Evolutionary conservation across 164 flowering plant genomes (phyloP).

Genomic region (Macadamia tetraphylla): DNA sequence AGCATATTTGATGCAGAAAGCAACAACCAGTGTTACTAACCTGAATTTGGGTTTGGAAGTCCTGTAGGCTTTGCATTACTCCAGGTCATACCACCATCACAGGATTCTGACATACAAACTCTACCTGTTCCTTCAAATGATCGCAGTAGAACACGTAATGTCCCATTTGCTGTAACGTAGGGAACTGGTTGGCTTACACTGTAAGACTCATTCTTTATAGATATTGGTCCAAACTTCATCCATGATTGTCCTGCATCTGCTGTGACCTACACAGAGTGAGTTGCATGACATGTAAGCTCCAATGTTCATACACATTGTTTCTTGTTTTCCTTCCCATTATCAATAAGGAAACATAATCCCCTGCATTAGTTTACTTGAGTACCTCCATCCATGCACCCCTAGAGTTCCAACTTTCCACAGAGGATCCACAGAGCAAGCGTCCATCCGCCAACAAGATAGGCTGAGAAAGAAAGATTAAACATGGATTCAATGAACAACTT

Average conservation of each 20-base stretch:
- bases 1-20: neutral
- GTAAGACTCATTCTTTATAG: slow-evolving; percentile 38
- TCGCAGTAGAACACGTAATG: slow-evolving; percentile 61
- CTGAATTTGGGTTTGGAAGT: slow-evolving; percentile 94
- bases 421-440: slow-evolving; percentile 77
- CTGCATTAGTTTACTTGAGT: neutral
- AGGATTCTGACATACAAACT: slow-evolving; percentile 89
- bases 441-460: slow-evolving; percentile 82
- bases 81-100: slow-evolving; percentile 79
- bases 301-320: neutral
- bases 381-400: slow-evolving; percentile 99
- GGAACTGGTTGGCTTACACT: slow-evolving; percentile 96
- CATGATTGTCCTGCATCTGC: slow-evolving; percentile 66
- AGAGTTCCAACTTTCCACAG: slow-evolving; percentile 97
- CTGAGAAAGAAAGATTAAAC: slow-evolving; percentile 29
- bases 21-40: slow-evolving; percentile 21
- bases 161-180: slow-evolving; percentile 60
- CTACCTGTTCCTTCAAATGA: slow-evolving; percentile 55
- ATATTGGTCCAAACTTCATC: slow-evolving; percentile 85
- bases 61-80: slow-evolving; percentile 55
- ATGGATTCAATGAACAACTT: neutral
- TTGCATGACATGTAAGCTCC: slow-evolving; percentile 8
- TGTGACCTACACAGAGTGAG: slow-evolving; percentile 44
- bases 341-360: neutral
- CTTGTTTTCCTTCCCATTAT: neutral